Evolutionary conservation across 1,284 basidiomycete species (phyloP).

Genomic region (Rhodotorula mucilaginosa): DNA sequence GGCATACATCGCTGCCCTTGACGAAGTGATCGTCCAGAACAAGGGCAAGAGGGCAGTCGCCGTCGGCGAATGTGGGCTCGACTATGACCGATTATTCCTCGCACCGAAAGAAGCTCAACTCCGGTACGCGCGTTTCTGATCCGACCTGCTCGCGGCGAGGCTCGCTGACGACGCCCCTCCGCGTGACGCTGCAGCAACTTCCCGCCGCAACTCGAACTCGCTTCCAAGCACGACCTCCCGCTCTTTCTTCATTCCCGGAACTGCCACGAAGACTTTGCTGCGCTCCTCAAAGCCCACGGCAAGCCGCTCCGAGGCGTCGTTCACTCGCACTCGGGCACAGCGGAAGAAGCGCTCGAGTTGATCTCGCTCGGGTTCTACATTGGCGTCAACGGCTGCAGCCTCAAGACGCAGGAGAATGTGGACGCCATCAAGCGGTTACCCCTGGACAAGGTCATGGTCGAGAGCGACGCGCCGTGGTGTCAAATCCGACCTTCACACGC

Average conservation of each 20-base stretch:
- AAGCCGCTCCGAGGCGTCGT: slow-evolving; percentile 67
- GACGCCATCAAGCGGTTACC: slow-evolving; percentile 62
- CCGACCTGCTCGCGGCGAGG: neutral
- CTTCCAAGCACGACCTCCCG: slow-evolving; percentile 70
- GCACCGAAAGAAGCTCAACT: slow-evolving; percentile 51
- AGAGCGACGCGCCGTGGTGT: slow-evolving; percentile 57
- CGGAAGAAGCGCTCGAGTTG: slow-evolving; percentile 66
- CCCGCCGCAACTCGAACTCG: slow-evolving; percentile 66
- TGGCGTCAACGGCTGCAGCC: slow-evolving; percentile 72
- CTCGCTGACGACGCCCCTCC: no score
- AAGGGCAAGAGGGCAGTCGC: slow-evolving; percentile 49
- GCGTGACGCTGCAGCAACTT: slow-evolving; percentile 57
- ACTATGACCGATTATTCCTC: slow-evolving; percentile 80
- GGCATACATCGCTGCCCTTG: slow-evolving; percentile 64
- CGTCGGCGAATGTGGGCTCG: slow-evolving; percentile 82
- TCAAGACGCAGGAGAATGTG: slow-evolving; percentile 76
- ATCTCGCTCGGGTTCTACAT: slow-evolving; percentile 49
- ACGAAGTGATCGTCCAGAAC: slow-evolving; percentile 59
- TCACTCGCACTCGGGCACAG: slow-evolving; percentile 78
- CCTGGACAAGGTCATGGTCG: slow-evolving; percentile 67
- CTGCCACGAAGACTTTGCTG: slow-evolving; percentile 69
- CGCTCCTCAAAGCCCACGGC: slow-evolving; percentile 55
- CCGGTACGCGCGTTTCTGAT: neutral
- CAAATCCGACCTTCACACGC: slow-evolving; percentile 73
- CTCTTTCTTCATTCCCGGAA: slow-evolving; percentile 73